phyloP scores from a whole-genome alignment of 1,139 yeast species.

The Yamadazyma sp. region DNA sequence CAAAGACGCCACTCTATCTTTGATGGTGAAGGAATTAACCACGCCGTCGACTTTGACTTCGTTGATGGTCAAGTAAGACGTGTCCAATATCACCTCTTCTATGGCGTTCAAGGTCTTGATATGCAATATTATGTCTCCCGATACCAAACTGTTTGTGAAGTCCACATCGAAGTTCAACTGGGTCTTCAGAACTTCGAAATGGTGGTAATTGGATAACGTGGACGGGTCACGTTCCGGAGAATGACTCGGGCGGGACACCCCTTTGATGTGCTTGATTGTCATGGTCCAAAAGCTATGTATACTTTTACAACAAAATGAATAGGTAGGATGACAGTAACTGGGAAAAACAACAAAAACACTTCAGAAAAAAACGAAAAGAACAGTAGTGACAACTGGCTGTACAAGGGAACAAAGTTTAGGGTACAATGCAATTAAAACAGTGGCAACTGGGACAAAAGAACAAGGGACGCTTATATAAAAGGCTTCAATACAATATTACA shows the following conservation, averaged over 20 bases:
- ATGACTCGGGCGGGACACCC: constrained; percentile 30
- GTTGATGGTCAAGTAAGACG: constrained; percentile 61
- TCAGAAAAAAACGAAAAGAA: neutral
- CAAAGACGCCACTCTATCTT: constrained; percentile 56
- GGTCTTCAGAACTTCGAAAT: constrained; percentile 39
- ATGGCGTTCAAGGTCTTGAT: constrained; percentile 23
- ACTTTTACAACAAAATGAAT: no score
- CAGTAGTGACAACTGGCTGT: no score
- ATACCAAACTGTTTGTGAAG: constrained; percentile 53
- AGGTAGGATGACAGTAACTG: no score
- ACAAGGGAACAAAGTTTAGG: no score
- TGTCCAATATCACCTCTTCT: constrained; percentile 55
- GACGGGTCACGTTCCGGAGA: constrained; percentile 57
- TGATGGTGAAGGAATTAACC: constrained; percentile 33
- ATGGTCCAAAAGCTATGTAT: no score
- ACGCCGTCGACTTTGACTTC: constrained; percentile 46
- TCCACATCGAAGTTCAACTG: constrained; percentile 52
- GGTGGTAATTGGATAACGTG: constrained; percentile 39
- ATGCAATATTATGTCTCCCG: constrained; percentile 56
- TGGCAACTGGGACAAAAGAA: neutral
- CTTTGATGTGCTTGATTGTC: constrained; percentile 7
- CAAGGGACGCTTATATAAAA: no score
- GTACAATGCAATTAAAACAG: no score
- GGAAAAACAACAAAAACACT: neutral
- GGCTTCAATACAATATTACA: no score